Evolutionary conservation across 345 rosid species (phyloP).

Genomic region (Syzygium jambos): DNA sequence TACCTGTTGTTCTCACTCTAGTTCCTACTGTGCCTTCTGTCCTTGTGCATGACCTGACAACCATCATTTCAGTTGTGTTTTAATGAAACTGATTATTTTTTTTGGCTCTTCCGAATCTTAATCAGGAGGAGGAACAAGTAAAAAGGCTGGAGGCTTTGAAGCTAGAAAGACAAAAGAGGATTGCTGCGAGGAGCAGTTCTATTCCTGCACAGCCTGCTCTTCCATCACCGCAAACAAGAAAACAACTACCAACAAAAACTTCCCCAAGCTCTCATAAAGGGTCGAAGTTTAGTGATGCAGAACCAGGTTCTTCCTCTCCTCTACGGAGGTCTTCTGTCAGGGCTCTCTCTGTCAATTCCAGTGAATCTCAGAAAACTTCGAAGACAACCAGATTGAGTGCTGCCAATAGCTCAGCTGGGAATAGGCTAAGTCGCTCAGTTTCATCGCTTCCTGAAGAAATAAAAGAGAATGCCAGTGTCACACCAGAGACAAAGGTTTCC

Average conservation of each 20-base stretch:
- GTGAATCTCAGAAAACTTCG: constrained; percentile 36
- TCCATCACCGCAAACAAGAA: constrained; percentile 25
- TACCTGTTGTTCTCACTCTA: background rate
- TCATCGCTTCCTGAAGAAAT: constrained; percentile 50
- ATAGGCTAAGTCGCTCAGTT: constrained; percentile 47
- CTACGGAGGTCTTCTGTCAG: constrained; percentile 45
- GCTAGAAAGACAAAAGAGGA: constrained; percentile 81
- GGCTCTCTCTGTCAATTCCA: constrained; percentile 43
- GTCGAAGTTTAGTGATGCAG: constrained; percentile 80
- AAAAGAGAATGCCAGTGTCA: constrained; percentile 22
- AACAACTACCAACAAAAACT: constrained; percentile 42
- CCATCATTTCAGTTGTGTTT: background rate
- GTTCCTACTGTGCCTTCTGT: background rate
- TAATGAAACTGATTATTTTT: background rate
- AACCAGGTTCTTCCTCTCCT: constrained; percentile 68
- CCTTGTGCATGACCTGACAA: background rate
- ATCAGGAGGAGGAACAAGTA: constrained; percentile 58
- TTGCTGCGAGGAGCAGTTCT: constrained; percentile 60
- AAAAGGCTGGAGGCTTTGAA: constrained; percentile 62
- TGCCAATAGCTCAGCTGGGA: constrained; percentile 40
- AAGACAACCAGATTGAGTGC: constrained; percentile 42
- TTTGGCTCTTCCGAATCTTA: background rate
- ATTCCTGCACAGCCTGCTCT: constrained; percentile 27
- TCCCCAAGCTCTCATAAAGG: constrained; percentile 55
- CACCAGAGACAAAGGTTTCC: constrained; percentile 49